phyloP scores from a whole-genome alignment of 164 flowering plant species.

The Paratinospora sagittata region DNA sequence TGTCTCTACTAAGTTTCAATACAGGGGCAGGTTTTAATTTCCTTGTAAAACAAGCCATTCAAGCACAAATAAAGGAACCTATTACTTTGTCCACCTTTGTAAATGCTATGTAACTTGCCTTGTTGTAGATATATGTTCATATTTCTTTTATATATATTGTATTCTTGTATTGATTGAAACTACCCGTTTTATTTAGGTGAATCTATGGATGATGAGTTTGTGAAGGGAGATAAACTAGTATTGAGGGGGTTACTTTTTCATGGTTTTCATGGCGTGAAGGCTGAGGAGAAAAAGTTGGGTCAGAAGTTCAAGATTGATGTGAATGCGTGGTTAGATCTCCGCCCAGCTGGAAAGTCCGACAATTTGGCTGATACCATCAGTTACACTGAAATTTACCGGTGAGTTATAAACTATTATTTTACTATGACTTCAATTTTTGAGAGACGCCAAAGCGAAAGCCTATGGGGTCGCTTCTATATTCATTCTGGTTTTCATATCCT shows the following conservation, averaged over 20 bases:
- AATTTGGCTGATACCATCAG: constrained; percentile 59
- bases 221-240: constrained; percentile 78
- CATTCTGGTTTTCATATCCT: neutral
- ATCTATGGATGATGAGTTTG: constrained; percentile 17
- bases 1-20: no score
- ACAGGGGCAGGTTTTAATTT: no score
- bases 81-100: no score
- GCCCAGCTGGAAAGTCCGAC: constrained; percentile 65
- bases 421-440: neutral
- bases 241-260: constrained; percentile 82
- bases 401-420: constrained; percentile 5
- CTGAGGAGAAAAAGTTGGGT: constrained; percentile 69
- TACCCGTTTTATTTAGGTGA: neutral
- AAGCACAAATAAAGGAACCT: no score
- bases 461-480: neutral
- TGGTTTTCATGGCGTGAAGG: constrained; percentile 84
- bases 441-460: no score
- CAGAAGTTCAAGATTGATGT: constrained; percentile 87
- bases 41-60: no score
- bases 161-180: neutral
- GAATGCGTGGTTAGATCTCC: constrained; percentile 91
- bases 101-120: no score
- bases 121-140: no score
- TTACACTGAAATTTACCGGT: constrained; percentile 77
- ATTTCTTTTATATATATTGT: neutral